Percentiles rank a stretch among this genome's conserved stretches.
Conservation (phyloP, 805 yeast genomes). For the Wickerhamiella cacticola region DNA sequence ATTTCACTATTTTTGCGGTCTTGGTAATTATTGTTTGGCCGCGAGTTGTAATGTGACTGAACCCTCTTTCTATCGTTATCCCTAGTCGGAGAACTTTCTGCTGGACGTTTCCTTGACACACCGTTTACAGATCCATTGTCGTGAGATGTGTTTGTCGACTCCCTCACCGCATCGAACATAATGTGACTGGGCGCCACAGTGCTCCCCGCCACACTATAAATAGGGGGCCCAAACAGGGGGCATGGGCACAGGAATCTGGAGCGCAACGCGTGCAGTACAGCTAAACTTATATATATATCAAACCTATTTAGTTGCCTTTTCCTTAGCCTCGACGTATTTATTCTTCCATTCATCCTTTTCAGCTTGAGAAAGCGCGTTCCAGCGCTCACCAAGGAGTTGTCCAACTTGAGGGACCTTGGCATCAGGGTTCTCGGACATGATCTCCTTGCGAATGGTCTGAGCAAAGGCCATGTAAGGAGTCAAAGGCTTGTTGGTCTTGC, state of each 20-base stretch:
- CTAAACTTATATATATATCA: neutral
- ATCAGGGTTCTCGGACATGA: slow-evolving; percentile 89
- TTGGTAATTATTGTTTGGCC: slow-evolving; percentile 52
- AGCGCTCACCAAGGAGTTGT: slow-evolving; percentile 79
- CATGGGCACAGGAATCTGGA: no score
- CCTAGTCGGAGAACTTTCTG: slow-evolving; percentile 8
- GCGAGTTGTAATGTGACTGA: slow-evolving; percentile 71
- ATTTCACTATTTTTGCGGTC: slow-evolving; percentile 70
- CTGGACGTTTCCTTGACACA: slow-evolving; percentile 13
- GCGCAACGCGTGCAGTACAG: neutral
- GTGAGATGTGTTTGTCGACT: neutral
- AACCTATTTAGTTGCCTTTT: neutral
- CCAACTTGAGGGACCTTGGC: slow-evolving; percentile 84
- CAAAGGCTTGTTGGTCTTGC: slow-evolving; percentile 39
- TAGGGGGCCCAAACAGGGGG: no score
- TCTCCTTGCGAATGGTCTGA: slow-evolving; percentile 86
- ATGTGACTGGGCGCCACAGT: slow-evolving; percentile 4
- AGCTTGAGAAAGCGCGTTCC: slow-evolving; percentile 77
- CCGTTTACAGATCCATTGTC: neutral
- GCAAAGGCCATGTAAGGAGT: slow-evolving; percentile 98
- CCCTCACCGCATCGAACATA: slow-evolving; percentile 13
- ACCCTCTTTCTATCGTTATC: slow-evolving; percentile 37
- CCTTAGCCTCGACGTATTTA: slow-evolving; percentile 60
- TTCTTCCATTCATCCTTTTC: slow-evolving; percentile 40
- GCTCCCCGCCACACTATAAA: neutral